Evolutionary conservation across 2,329 filamentous ascomycete species (phyloP).

Genomic region (Hortaea werneckii): DNA sequence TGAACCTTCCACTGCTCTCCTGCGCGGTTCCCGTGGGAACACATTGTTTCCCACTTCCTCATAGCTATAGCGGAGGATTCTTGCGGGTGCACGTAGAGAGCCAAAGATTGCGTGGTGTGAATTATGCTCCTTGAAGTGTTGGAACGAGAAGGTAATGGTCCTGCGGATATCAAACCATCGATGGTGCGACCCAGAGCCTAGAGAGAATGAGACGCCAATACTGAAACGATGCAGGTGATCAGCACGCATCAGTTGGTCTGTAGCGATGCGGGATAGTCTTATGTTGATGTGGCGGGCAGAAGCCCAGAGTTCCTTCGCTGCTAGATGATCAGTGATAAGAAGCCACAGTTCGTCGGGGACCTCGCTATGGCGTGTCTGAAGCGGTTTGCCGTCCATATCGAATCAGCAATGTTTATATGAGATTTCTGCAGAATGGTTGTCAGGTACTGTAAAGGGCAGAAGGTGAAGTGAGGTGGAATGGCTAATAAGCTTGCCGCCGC

Average conservation of each 20-base stretch:
- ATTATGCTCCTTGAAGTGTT: conserved; percentile 10
- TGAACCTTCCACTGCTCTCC: conserved; percentile 13
- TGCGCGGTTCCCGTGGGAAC: conserved; percentile 7
- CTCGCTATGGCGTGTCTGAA: not conserved
- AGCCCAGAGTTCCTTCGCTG: conserved; percentile 13
- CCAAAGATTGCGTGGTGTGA: conserved; percentile 15
- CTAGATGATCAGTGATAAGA: conserved; percentile 11
- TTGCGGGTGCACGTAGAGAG: conserved; percentile 9
- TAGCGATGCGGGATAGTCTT: not conserved
- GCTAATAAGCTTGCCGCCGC: no score
- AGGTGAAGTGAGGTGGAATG: no score
- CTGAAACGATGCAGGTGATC: conserved; percentile 7
- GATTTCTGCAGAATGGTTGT: no score
- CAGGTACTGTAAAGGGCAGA: no score
- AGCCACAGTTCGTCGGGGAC: conserved; percentile 18
- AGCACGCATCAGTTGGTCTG: conserved; percentile 9
- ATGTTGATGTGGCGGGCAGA: not conserved
- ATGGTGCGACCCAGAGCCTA: conserved; percentile 10
- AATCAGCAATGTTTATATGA: no score
- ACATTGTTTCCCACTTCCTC: conserved; percentile 17
- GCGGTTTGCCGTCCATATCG: no score
- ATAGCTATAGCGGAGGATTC: conserved; percentile 7
- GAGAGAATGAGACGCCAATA: conserved; percentile 10
- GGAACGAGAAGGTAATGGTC: conserved; percentile 12
- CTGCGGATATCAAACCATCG: conserved; percentile 15